Percentiles rank a stretch among this genome's conserved stretches.
Evolutionary conservation across 2,329 filamentous ascomycete genomes (phyloP).

Genomic region (Fusarium sp.): DNA sequence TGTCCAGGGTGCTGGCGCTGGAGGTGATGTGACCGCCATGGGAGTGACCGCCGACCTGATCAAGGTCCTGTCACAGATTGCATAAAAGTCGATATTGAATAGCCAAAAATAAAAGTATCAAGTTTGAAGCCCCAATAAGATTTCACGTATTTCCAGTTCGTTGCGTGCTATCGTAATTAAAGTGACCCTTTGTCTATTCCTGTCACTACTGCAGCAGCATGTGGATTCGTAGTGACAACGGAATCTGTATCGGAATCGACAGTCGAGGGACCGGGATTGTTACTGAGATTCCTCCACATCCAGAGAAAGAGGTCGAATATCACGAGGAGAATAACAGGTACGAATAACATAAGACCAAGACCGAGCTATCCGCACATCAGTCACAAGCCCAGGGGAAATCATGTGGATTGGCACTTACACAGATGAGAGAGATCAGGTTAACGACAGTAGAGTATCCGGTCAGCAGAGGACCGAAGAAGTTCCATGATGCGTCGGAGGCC

Average conservation of each 20-base stretch:
- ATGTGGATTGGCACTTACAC: conserved; percentile 46
- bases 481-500: conserved; percentile 40
- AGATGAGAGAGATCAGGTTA: conserved; percentile 52
- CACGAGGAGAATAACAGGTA: conserved; percentile 61
- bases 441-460: conserved; percentile 49
- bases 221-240: conserved; percentile 30
- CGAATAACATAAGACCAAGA: conserved; percentile 58
- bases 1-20: conserved; percentile 92
- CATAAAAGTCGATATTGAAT: conserved; percentile 47
- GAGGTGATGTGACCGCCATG: conserved; percentile 97
- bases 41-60: conserved; percentile 93
- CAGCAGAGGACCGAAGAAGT: conserved; percentile 40
- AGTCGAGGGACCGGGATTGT: conserved; percentile 21
- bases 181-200: conserved; percentile 38
- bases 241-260: conserved; percentile 31
- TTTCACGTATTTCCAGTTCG: background rate
- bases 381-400: conserved; percentile 6
- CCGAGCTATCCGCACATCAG: conserved; percentile 50
- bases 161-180: conserved; percentile 20
- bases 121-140: conserved; percentile 1
- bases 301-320: conserved; percentile 64
- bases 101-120: conserved; percentile 35
- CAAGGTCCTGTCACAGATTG: conserved; percentile 83
- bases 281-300: conserved; percentile 59
- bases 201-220: conserved; percentile 38